Conservation (phyloP, 2,329 filamentous ascomycete species). For the Pseudonectria buxi region DNA sequence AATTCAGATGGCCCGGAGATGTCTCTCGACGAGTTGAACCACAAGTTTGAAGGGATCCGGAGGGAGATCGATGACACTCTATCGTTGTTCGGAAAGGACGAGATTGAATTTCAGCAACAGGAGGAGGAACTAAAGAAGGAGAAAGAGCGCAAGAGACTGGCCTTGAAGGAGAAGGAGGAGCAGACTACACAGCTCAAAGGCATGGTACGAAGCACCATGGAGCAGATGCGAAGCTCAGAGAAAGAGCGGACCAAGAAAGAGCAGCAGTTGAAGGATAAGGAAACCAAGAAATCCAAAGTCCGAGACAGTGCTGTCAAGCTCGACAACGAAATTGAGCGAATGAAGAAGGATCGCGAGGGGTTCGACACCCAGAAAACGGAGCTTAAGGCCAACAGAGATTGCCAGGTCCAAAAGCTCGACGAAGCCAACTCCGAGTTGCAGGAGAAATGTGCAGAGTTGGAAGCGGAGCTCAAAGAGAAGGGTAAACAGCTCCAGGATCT, state of each 20-base stretch:
- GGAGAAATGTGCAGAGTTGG: constrained; percentile 56
- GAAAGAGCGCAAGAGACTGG: constrained; percentile 69
- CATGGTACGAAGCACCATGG: constrained; percentile 72
- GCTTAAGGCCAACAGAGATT: constrained; percentile 44
- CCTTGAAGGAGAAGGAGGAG: constrained; percentile 84
- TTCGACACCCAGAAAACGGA: constrained; percentile 49
- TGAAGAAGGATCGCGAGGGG: constrained; percentile 48
- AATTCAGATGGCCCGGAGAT: constrained; percentile 51
- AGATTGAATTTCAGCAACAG: constrained; percentile 60
- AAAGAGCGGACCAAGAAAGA: constrained; percentile 75
- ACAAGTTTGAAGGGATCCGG: constrained; percentile 71
- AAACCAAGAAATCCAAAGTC: constrained; percentile 60
- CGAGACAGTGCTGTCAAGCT: constrained; percentile 64
- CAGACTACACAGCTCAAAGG: constrained; percentile 77
- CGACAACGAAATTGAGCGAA: constrained; percentile 54
- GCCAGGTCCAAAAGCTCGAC: constrained; percentile 45
- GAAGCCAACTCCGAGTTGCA: constrained; percentile 55
- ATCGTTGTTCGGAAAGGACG: constrained; percentile 62
- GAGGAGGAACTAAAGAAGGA: constrained; percentile 67
- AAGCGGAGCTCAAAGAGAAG: constrained; percentile 63
- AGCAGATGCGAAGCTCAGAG: constrained; percentile 73
- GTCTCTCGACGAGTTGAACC: constrained; percentile 70
- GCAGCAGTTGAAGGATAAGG: constrained; percentile 60
- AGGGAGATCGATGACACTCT: constrained; percentile 78
- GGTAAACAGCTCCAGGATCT: constrained; percentile 65